Evolutionary conservation across 1,284 basidiomycete species (phyloP).

Genomic region (Athelia psychrophila): DNA sequence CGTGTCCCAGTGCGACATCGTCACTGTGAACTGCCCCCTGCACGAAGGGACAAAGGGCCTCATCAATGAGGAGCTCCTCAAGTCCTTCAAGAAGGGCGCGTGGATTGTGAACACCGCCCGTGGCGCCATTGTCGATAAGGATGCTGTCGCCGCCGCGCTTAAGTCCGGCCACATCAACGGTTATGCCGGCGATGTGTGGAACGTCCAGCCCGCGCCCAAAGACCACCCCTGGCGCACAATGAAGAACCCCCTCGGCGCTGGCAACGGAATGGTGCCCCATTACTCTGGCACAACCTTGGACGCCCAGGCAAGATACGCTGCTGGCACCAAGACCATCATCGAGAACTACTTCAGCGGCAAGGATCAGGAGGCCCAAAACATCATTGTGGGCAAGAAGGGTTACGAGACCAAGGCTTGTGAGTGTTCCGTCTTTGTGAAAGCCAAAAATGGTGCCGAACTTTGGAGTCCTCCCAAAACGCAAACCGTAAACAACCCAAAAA

Average conservation of each 20-base stretch:
- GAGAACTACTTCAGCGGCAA: constrained; percentile 71
- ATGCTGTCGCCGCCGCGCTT: constrained; percentile 78
- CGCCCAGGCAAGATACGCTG: constrained; percentile 87
- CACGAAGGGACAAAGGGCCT: constrained; percentile 86
- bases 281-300: constrained; percentile 91
- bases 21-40: constrained; percentile 89
- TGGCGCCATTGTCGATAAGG: constrained; percentile 88
- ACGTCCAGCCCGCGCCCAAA: constrained; percentile 81
- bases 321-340: constrained; percentile 79
- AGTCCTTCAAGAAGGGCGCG: constrained; percentile 89
- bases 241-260: constrained; percentile 78
- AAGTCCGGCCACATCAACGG: constrained; percentile 73
- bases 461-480: too few species aligned
- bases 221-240: constrained; percentile 87
- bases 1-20: constrained; percentile 77
- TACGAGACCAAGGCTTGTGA: constrained; percentile 68
- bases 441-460: too few species aligned
- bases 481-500: too few species aligned
- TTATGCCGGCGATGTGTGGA: constrained; percentile 75
- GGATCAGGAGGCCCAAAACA: constrained; percentile 74
- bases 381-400: constrained; percentile 68
- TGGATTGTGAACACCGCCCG: constrained; percentile 95
- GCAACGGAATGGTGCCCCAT: constrained; percentile 87
- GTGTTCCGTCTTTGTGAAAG: constrained; percentile 15
- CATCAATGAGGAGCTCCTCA: constrained; percentile 80